Percentiles rank a stretch among this genome's conserved stretches.
These are phyloP conservation scores for Penicillium paxilli DNA, from an alignment of 495 filamentous ascomycete genomes.

Conservation along the genomic window DNA sequence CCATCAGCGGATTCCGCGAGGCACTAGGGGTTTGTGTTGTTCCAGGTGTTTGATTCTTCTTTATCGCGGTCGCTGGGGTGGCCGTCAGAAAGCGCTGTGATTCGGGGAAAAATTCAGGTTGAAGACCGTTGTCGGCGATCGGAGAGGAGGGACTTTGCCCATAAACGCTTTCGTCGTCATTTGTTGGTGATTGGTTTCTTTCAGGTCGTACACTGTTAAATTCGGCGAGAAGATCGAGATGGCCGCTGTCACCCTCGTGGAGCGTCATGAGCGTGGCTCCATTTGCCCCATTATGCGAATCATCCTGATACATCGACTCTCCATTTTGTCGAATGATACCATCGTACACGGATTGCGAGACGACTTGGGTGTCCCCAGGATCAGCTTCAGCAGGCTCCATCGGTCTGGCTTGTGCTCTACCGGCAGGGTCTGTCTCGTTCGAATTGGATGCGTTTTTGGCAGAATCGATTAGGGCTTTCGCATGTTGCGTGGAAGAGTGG, in stretches of 20 bases:
- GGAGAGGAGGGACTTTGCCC: conserved; percentile 42
- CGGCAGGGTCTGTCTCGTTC: background rate
- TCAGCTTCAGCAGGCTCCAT: conserved; percentile 36
- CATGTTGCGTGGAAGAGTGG: conserved; percentile 20
- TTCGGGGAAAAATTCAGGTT: conserved; percentile 48
- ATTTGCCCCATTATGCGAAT: conserved; percentile 22
- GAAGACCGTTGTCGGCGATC: conserved; percentile 20
- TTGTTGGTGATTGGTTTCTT: conserved; percentile 31
- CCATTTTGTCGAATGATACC: conserved; percentile 41
- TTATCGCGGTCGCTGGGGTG: conserved; percentile 44
- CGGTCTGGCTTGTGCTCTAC: conserved; percentile 17
- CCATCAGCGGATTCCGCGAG: conserved; percentile 48
- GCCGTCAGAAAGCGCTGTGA: conserved; percentile 48
- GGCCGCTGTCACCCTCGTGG: conserved; percentile 47
- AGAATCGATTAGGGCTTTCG: conserved; percentile 5
- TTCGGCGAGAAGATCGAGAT: conserved; percentile 48
- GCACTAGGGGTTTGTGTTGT: conserved; percentile 37
- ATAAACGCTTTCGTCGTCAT: conserved; percentile 38
- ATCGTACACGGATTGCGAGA: conserved; percentile 55
- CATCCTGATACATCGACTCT: conserved; percentile 26
- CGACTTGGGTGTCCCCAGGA: conserved; percentile 52
- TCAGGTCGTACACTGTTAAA: conserved; percentile 32
- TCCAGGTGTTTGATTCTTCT: conserved; percentile 30
- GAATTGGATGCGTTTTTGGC: conserved; percentile 4
- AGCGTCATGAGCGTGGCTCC: conserved; percentile 40